phyloP scores from a whole-genome alignment of 345 rosid genomes.

The Punica granatum region DNA sequence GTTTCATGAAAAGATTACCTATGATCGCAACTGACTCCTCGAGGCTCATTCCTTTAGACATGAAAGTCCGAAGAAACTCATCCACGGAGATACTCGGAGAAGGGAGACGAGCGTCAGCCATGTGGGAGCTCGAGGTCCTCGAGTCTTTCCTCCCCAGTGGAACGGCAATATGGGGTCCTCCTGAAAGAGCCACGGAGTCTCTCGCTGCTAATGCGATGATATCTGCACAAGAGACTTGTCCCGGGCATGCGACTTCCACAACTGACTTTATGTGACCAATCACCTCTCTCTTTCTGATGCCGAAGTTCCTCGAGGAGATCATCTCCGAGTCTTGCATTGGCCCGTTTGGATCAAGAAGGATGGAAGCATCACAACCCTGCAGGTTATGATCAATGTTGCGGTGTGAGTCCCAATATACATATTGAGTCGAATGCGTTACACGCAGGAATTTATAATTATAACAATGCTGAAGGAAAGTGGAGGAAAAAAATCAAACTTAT shows the following conservation, averaged over 20 bases:
- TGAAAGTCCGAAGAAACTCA: constrained; percentile 19
- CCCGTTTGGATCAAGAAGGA: constrained; percentile 17
- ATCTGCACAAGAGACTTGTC: constrained; percentile 32
- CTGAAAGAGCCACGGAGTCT: constrained; percentile 24
- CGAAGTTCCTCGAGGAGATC: constrained; percentile 18
- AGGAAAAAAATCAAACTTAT: background rate
- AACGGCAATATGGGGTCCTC: constrained; percentile 27
- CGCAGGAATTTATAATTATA: no score
- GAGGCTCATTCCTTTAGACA: constrained; percentile 21
- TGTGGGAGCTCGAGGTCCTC: constrained; percentile 13
- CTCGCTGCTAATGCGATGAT: constrained; percentile 31
- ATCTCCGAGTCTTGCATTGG: constrained; percentile 9
- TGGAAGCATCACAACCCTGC: constrained; percentile 36
- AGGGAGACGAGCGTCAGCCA: constrained; percentile 21
- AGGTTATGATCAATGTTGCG: background rate
- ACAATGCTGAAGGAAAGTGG: no score
- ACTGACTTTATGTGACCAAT: constrained; percentile 16
- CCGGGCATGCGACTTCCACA: constrained; percentile 19
- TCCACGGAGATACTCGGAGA: constrained; percentile 19
- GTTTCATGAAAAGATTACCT: constrained; percentile 10
- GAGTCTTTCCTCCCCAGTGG: constrained; percentile 37
- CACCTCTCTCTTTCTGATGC: constrained; percentile 23
- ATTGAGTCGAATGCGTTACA: no score
- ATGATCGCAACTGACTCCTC: constrained; percentile 29
- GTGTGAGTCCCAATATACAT: no score